A percentile compares a stretch with the other conserved stretches of the same genome.
Conservation (phyloP, 768 basidiomycete genomes). For the Rubroboletus pulcherrimus region DNA sequence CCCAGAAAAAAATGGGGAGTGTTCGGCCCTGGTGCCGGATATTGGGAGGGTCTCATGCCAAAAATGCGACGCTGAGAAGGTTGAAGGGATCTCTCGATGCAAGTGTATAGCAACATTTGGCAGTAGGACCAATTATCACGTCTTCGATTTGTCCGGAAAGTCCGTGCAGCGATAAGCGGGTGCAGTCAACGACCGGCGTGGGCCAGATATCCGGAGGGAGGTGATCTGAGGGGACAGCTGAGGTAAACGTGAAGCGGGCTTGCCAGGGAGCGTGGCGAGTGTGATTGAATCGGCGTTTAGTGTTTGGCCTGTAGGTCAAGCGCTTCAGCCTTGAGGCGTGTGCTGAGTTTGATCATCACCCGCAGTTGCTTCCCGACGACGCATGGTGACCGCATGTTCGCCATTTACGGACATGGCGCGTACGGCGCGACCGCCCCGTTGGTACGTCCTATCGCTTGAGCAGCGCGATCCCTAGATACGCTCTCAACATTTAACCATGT, state of each 20-base stretch:
- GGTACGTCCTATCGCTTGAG: slow-evolving; percentile 15
- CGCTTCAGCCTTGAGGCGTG: slow-evolving; percentile 26
- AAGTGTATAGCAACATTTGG: slow-evolving; percentile 8
- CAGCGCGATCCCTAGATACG: neutral
- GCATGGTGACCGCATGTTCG: slow-evolving; percentile 36
- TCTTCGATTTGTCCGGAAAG: slow-evolving; percentile 30
- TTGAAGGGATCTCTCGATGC: slow-evolving; percentile 14
- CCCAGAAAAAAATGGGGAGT: slow-evolving; percentile 27
- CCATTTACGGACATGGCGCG: slow-evolving; percentile 29
- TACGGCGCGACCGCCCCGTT: slow-evolving; percentile 12
- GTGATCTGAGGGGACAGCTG: slow-evolving; percentile 18
- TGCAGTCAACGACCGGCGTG: slow-evolving; percentile 7
- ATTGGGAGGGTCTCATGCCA: slow-evolving; percentile 21
- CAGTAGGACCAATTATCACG: slow-evolving; percentile 24
- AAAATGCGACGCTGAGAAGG: slow-evolving; percentile 14
- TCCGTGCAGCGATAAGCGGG: slow-evolving; percentile 21
- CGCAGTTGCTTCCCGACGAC: slow-evolving; percentile 24
- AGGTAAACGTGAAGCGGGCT: slow-evolving; percentile 28
- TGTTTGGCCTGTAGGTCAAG: slow-evolving; percentile 24
- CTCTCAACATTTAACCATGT: slow-evolving; percentile 5
- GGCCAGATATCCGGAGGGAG: slow-evolving; percentile 3
- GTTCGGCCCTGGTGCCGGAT: slow-evolving; percentile 10
- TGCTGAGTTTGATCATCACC: slow-evolving; percentile 23
- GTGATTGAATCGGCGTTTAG: slow-evolving; percentile 25
- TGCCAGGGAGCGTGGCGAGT: slow-evolving; percentile 5